Percentiles rank a stretch among this genome's conserved stretches.
Evolutionary conservation across 768 basidiomycete species (phyloP).

Genomic region (Pleurotus djamor): DNA sequence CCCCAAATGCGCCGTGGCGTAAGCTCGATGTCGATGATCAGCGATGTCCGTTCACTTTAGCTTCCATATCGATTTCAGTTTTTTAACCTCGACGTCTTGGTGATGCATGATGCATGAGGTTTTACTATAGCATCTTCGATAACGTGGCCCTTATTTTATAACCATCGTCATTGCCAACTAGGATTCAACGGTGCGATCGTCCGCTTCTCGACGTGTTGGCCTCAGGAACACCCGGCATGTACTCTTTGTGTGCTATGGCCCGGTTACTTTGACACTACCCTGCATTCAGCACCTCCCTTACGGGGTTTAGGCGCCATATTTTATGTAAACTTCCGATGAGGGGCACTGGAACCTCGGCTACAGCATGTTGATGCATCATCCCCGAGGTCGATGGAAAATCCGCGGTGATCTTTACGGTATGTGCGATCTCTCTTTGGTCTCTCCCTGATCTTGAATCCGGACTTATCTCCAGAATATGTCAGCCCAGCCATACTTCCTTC

Average conservation of each 20-base stretch:
- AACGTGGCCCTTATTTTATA: too few relatives aligned
- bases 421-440: neutral
- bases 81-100: neutral
- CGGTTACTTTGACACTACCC: neutral
- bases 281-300: neutral
- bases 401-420: slow-evolving; percentile 5
- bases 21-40: neutral
- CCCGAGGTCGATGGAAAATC: neutral
- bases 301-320: neutral
- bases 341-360: slow-evolving; percentile 7
- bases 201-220: neutral
- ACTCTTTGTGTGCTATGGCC: neutral
- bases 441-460: slow-evolving; percentile 6
- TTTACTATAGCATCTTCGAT: too few relatives aligned
- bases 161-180: too few relatives aligned
- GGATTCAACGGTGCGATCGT: neutral
- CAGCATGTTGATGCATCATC: neutral
- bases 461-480: slow-evolving; percentile 7
- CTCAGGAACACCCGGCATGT: neutral
- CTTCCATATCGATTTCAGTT: neutral
- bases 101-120: neutral
- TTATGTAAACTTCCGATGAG: slow-evolving; percentile 6
- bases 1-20: neutral
- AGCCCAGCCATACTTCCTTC: neutral
- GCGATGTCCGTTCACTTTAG: neutral